Percentiles rank a stretch among this genome's conserved stretches.
Conservation (phyloP, 208 protist genomes). For the Lotmaria passim region DNA sequence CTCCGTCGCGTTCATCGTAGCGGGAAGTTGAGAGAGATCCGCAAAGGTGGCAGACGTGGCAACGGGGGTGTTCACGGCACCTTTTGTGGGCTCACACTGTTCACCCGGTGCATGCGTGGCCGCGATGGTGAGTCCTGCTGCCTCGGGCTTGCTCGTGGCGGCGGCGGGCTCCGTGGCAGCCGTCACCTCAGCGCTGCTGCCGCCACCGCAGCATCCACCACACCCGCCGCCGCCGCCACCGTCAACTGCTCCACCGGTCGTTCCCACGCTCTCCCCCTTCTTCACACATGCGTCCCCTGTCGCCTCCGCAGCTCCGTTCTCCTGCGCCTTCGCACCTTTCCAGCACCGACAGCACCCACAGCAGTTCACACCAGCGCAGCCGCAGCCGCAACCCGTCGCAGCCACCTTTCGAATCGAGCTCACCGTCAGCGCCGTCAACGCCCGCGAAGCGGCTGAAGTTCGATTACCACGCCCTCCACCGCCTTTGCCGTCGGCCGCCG, state of each 20-base stretch:
- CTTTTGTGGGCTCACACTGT: not conserved
- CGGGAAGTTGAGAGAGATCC: not conserved
- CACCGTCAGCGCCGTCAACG: slow-evolving; percentile 25
- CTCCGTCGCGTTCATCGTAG: not conserved
- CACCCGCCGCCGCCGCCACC: not conserved
- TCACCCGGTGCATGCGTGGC: not conserved
- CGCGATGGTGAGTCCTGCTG: not conserved
- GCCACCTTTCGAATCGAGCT: slow-evolving; percentile 25
- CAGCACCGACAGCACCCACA: slow-evolving; percentile 27
- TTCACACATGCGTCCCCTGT: not conserved
- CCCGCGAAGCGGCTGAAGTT: slow-evolving; percentile 2
- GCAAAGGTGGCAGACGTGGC: not conserved
- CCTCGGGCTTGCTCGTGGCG: not conserved
- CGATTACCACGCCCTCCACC: not conserved
- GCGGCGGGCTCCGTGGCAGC: not conserved
- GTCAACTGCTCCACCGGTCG: not conserved
- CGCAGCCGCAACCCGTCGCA: slow-evolving; percentile 27
- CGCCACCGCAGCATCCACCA: not conserved
- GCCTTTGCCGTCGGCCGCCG: not conserved
- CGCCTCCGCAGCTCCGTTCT: not conserved
- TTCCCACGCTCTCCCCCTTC: no score
- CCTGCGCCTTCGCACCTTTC: not conserved
- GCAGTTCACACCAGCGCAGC: slow-evolving; percentile 27
- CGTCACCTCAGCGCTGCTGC: not conserved
- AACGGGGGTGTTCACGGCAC: not conserved